Percentiles rank a stretch among this genome's conserved stretches.
These are phyloP conservation scores for Umbelopsis vinacea DNA, from an alignment of 192 early-diverging fungal genomes.

Conservation along the genomic window DNA sequence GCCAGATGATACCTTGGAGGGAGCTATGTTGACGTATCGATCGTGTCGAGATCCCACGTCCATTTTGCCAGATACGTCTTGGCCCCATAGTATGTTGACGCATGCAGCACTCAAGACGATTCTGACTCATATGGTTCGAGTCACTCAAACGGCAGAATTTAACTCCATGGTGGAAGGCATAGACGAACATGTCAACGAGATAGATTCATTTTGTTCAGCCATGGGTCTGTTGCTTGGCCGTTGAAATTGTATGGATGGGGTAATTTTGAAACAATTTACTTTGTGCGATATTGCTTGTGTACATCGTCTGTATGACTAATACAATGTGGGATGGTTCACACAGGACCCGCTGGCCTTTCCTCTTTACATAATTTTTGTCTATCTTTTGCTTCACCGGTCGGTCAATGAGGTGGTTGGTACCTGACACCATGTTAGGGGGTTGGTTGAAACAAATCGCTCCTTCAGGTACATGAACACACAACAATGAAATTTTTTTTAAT, in stretches of 20 bases:
- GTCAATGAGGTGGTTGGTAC: too few relatives aligned
- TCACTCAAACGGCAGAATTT: background rate
- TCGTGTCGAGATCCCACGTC: background rate
- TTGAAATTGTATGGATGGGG: background rate
- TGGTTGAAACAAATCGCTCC: too few relatives aligned
- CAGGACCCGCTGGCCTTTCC: too few relatives aligned
- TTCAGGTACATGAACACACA: too few relatives aligned
- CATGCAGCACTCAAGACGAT: background rate
- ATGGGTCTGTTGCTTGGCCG: background rate
- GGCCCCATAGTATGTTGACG: background rate
- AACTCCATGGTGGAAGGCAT: background rate
- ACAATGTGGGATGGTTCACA: too few relatives aligned
- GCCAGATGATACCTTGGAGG: background rate
- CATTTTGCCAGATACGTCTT: background rate
- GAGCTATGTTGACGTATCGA: constrained; percentile 3
- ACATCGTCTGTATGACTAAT: too few relatives aligned
- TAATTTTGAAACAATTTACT: too few relatives aligned
- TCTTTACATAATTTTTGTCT: too few relatives aligned
- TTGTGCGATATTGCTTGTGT: too few relatives aligned
- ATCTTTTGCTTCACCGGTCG: too few relatives aligned
- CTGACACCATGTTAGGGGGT: too few relatives aligned
- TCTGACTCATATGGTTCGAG: constrained; percentile 4
- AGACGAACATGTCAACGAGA: background rate
- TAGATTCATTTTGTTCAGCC: constrained; percentile 14
- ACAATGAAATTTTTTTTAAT: too few relatives aligned